These are phyloP conservation scores for Neoarthrinium moseri DNA, from an alignment of 2,329 filamentous ascomycete species.

Conservation along the genomic window DNA sequence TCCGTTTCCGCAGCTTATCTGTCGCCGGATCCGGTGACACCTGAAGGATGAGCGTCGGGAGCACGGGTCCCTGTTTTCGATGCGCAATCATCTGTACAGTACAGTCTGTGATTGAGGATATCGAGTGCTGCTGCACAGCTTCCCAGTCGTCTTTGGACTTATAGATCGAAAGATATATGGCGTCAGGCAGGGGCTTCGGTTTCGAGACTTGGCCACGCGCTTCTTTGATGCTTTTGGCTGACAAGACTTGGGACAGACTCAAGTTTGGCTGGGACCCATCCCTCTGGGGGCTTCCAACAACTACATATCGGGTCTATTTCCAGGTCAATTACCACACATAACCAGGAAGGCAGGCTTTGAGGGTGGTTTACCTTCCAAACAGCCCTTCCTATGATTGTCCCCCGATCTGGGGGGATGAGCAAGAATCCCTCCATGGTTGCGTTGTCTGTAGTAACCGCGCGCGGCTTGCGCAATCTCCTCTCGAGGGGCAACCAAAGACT, in stretches of 20 bases:
- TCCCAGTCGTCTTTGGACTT: slow-evolving; percentile 59
- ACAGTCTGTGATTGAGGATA: slow-evolving; percentile 53
- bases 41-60: slow-evolving; percentile 59
- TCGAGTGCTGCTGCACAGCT: slow-evolving; percentile 51
- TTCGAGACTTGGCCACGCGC: slow-evolving; percentile 35
- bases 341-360: background rate
- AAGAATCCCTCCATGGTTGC: slow-evolving; percentile 51
- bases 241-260: slow-evolving; percentile 37
- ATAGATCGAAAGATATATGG: slow-evolving; percentile 51
- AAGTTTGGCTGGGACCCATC: slow-evolving; percentile 33
- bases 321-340: slow-evolving; percentile 16
- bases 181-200: slow-evolving; percentile 34
- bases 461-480: too few species aligned
- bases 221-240: slow-evolving; percentile 36
- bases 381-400: slow-evolving; percentile 49
- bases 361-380: slow-evolving; percentile 48
- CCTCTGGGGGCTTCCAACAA: slow-evolving; percentile 45
- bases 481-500: too few species aligned
- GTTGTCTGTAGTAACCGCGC: too few species aligned
- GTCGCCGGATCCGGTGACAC: slow-evolving; percentile 48
- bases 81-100: slow-evolving; percentile 59
- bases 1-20: slow-evolving; percentile 62
- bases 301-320: slow-evolving; percentile 56
- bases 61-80: slow-evolving; percentile 58
- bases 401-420: slow-evolving; percentile 49